Evolutionary conservation across 2,329 filamentous ascomycete genomes (phyloP), one percentile per base, ranked within the genome.

Genomic region (Stachybotrys chlorohalonatus): DNA sequence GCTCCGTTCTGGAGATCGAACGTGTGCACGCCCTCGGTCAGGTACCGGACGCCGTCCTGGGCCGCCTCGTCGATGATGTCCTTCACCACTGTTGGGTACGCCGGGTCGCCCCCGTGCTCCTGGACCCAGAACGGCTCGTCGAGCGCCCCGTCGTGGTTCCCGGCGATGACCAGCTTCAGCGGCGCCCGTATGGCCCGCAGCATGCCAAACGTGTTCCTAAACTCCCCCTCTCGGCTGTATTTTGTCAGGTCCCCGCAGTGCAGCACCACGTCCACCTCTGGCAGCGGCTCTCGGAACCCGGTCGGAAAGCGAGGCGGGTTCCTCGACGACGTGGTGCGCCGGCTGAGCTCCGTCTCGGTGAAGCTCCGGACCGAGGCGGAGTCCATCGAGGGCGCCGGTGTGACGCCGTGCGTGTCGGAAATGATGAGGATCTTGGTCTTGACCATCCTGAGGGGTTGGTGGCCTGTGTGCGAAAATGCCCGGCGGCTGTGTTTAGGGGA

Each of bases 231-330:
- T 8, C 67, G 68, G 3, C 73, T 76, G 7, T 65, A 64, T 1
- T 70, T 64, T 1, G 77, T 81, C 3, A 82, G 65, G 54, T 82
- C 77, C 48, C 80, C 79, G 57, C 78, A 81, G 66, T 80, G 76
- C 2, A 81, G 71, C 11, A 68, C 73, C 5, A 81, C 73, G 56
- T 83, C 79, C 32, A 69, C 71, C 15, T 66, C 60, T 2, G 70
- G 62, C 0, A 68, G 56, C 7, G 70, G 65, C 15, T 61, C 53
- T 39, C 66, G 63, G 57, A 61, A 71, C 47, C 65, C 68, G 1
- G 66, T 64, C 11, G 31, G 30, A 4, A 32, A 15, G 11, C 30
- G 11, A 24, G 24, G 49, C 49, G 49, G 36, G 36, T 9, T 42
- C 36, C 24, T 42, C 36, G 36, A 42, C 9, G 13, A 42, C 36